A percentile compares a stretch with the other conserved stretches of the same genome.
Evolutionary conservation across 352 stramenopile species (phyloP).

Genomic region (Phytophthora sp.): DNA sequence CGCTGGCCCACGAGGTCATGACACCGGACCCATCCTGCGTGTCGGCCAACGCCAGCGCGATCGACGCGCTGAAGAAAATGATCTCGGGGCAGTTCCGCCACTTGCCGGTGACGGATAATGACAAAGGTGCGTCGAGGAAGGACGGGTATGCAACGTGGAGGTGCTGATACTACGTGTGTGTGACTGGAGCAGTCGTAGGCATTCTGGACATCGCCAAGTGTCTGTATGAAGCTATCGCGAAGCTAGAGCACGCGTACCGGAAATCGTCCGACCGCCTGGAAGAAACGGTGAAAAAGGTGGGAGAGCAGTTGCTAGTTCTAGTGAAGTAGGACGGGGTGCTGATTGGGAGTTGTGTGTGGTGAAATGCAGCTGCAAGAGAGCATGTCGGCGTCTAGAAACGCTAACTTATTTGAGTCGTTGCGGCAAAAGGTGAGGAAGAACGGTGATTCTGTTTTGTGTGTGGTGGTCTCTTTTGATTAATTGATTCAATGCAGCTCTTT

Average conservation of each 20-base stretch:
- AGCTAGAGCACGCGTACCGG: conserved; percentile 93
- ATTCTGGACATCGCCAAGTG: conserved; percentile 99
- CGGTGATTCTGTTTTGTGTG: not conserved
- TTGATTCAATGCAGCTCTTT: conserved; percentile 84
- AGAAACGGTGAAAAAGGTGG: conserved; percentile 82
- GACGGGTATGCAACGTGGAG: not conserved
- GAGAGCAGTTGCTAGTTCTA: not conserved
- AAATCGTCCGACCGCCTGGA: conserved; percentile 73
- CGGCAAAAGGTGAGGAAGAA: conserved; percentile 64
- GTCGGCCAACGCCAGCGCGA: conserved; percentile 89
- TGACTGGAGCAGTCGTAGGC: conserved; percentile 82
- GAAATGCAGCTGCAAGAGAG: conserved; percentile 56
- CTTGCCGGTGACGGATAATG: conserved; percentile 93
- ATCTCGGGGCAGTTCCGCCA: conserved; percentile 96
- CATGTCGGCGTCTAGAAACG: conserved; percentile 49
- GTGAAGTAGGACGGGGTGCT: not conserved
- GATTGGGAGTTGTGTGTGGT: conserved; percentile 13
- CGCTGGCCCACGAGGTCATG: conserved; percentile 92
- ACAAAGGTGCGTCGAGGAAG: conserved; percentile 55
- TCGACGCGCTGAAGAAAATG: conserved; percentile 98
- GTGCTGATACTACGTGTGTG: not conserved
- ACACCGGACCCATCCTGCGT: conserved; percentile 96
- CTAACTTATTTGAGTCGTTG: conserved; percentile 85
- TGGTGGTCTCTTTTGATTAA: not conserved
- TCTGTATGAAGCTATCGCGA: conserved; percentile 97